Conservation (phyloP, 1,284 basidiomycete species). For the Rhodotorula sp. region DNA sequence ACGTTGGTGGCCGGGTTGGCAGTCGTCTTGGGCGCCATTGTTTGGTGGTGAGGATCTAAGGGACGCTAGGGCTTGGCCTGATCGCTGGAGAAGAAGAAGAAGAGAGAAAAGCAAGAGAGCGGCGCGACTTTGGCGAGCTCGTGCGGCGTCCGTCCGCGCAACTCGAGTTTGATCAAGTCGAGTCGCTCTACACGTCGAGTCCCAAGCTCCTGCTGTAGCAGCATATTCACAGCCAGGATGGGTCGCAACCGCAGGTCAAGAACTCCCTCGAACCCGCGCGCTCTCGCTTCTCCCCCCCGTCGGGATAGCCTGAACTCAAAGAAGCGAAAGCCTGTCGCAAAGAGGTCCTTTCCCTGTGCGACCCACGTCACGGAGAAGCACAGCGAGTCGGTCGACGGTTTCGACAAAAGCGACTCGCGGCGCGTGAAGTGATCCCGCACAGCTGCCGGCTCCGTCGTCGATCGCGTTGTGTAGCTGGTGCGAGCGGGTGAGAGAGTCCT, state of each 20-base stretch:
- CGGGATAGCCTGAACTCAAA: too few species aligned
- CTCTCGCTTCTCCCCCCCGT: too few species aligned
- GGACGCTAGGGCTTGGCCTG: conserved; percentile 5
- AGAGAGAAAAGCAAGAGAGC: not conserved
- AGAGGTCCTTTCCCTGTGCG: too few species aligned
- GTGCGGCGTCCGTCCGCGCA: not conserved
- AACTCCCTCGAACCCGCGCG: conserved; percentile 39
- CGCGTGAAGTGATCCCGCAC: too few species aligned
- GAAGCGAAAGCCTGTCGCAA: too few species aligned
- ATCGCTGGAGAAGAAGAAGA: not conserved
- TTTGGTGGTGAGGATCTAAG: not conserved
- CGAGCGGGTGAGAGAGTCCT: too few species aligned
- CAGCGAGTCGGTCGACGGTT: too few species aligned
- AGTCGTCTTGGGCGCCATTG: conserved; percentile 1
- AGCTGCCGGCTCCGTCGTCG: too few species aligned
- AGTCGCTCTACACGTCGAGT: not conserved
- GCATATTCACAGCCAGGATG: conserved; percentile 7
- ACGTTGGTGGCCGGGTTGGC: not conserved
- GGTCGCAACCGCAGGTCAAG: conserved; percentile 33
- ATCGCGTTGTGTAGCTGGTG: too few species aligned
- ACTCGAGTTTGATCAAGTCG: not conserved
- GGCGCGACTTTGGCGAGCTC: too few species aligned
- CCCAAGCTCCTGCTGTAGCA: not conserved
- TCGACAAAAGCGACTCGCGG: too few species aligned
- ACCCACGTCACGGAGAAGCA: too few species aligned